phyloP scores from a whole-genome alignment of 2,329 filamentous ascomycete species.

The Cladosporium sp. region DNA sequence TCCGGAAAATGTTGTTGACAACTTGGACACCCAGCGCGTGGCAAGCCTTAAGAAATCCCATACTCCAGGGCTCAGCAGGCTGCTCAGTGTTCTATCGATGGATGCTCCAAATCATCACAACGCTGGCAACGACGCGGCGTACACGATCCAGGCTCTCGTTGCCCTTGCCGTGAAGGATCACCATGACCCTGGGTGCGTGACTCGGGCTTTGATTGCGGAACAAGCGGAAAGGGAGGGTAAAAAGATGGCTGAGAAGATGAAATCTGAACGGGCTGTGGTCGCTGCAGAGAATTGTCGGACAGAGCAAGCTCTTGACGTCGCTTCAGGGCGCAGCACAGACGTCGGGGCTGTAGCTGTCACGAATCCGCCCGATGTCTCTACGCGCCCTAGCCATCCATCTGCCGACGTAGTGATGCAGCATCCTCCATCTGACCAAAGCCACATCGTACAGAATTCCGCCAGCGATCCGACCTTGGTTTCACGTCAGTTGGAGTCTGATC shows the following conservation, averaged over 20 bases:
- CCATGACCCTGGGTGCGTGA: neutral
- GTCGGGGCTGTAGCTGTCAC: too few relatives aligned
- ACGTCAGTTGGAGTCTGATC: too few relatives aligned
- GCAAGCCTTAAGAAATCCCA: slow-evolving; percentile 48
- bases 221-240: neutral
- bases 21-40: slow-evolving; percentile 67
- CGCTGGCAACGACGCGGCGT: slow-evolving; percentile 34
- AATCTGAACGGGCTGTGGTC: neutral
- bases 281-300: too few relatives aligned
- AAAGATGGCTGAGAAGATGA: neutral
- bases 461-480: too few relatives aligned
- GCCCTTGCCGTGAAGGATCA: slow-evolving; percentile 6
- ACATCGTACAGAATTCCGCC: too few relatives aligned
- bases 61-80: slow-evolving; percentile 50
- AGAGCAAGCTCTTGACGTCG: too few relatives aligned
- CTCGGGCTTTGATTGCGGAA: neutral
- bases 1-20: slow-evolving; percentile 52
- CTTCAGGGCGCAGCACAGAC: too few relatives aligned
- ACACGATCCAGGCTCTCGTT: slow-evolving; percentile 22
- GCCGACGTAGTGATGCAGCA: too few relatives aligned
- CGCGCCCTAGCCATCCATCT: too few relatives aligned
- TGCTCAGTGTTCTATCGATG: slow-evolving; percentile 62
- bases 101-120: slow-evolving; percentile 36
- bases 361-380: too few relatives aligned
- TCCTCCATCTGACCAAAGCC: too few relatives aligned